These are phyloP conservation scores for Phytophthora rubi DNA, from an alignment of 352 stramenopile genomes.

Conservation along the genomic window DNA sequence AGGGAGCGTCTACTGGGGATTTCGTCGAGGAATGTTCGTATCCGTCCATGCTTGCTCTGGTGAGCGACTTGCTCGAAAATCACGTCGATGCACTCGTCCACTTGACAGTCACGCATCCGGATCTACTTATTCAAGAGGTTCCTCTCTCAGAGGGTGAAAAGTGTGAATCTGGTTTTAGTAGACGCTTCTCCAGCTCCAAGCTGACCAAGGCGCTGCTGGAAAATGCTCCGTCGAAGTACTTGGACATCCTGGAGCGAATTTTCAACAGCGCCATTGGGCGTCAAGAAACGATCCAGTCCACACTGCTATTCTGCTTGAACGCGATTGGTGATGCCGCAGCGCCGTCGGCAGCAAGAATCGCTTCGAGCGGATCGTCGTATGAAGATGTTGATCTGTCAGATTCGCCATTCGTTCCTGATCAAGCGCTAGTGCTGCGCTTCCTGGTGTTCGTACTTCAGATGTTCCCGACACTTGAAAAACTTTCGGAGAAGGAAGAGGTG, in stretches of 20 bases:
- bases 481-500: conserved; percentile 69
- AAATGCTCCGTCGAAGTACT: conserved; percentile 48
- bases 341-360: conserved; percentile 46
- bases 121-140: conserved; percentile 55
- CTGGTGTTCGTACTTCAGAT: conserved; percentile 70
- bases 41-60: conserved; percentile 41
- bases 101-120: conserved; percentile 64
- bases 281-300: conserved; percentile 61
- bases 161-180: not conserved
- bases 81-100: conserved; percentile 58
- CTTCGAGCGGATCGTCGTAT: conserved; percentile 18
- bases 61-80: conserved; percentile 50
- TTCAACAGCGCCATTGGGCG: conserved; percentile 58
- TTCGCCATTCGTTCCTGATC: conserved; percentile 37
- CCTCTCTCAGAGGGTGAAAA: conserved; percentile 1
- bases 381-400: conserved; percentile 1
- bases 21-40: conserved; percentile 43
- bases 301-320: conserved; percentile 61
- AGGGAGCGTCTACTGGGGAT: conserved; percentile 8
- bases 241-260: conserved; percentile 63
- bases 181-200: conserved; percentile 45
- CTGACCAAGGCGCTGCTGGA: conserved; percentile 55
- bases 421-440: conserved; percentile 64
- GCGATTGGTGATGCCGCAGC: conserved; percentile 50
- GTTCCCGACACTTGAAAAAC: conserved; percentile 53